Evolutionary conservation across 805 yeast genomes (phyloP), one percentile per base, ranked within the genome.

Genomic region (Metschnikowia gelsemii): DNA sequence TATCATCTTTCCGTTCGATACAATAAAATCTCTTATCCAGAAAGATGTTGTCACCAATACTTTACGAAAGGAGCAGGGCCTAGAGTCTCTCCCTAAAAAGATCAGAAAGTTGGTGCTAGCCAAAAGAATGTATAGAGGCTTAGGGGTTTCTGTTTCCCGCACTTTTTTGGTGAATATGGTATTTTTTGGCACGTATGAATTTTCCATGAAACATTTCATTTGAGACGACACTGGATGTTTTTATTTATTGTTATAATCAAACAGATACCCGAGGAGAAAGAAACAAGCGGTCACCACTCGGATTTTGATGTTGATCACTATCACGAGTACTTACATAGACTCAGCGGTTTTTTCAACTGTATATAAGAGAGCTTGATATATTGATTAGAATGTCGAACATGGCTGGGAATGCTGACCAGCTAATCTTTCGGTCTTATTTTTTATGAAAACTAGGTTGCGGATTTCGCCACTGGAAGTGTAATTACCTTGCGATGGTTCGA

Each of bases 11-110:
- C 96, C 3, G 58, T 37, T 87, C 8, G 96, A 87, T 59, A 87
- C 96, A 0, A 70, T 84, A 44, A 87, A 88, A 57, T 79, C 90
- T 1, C 72, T 82, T 43, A 73, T 79, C 32, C 96, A 87, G 56
- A 76, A 84, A 43, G 91, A 87, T 52, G 70, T 84, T 4, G 84
- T 87, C 19, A 70, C 82, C 22, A 80, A 82, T 48, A 79, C 84
- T n/a, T 64, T 84, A 27, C 58, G 85, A 40, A 67, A 57, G 30
- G 66, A 66, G 53, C 68, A 74, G 43, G 75, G 83, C 26, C 54
- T 73, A 34, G 59, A 66, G 27, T 72, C 75, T 52, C 50, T 67
- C 29, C 73, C 73, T 8, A 47, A 47, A 7, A 56, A 51, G 35
- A 17, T 38, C 3, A 45, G 66, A 27, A 65, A 70, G 46, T 54